These are phyloP conservation scores for Cajanus cajan DNA, from an alignment of 306 rosid genomes.

Conservation along the genomic window DNA sequence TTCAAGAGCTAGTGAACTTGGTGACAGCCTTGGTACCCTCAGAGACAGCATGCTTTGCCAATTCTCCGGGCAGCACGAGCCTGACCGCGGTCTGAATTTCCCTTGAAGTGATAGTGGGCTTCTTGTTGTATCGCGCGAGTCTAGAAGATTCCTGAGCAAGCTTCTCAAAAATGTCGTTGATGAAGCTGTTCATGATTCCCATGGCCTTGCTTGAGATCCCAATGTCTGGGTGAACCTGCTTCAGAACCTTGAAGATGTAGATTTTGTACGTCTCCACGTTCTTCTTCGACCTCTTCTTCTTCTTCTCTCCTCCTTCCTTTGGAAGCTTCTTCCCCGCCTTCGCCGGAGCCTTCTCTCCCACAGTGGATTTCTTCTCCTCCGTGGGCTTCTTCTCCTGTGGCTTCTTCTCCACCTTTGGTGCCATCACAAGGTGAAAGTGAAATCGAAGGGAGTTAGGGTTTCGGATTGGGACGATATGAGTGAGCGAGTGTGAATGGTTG, in stretches of 20 bases:
- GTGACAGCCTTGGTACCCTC: slow-evolving; percentile 78
- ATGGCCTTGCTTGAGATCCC: slow-evolving; percentile 78
- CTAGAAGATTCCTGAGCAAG: slow-evolving; percentile 69
- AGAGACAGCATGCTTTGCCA: slow-evolving; percentile 71
- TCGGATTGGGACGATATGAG: not conserved
- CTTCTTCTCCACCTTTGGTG: slow-evolving; percentile 71
- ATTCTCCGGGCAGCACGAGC: slow-evolving; percentile 65
- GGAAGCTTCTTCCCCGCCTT: slow-evolving; percentile 85
- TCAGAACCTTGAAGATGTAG: slow-evolving; percentile 73
- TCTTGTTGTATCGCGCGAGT: slow-evolving; percentile 71
- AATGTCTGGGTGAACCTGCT: slow-evolving; percentile 75
- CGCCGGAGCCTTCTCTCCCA: slow-evolving; percentile 66
- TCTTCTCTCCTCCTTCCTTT: slow-evolving; percentile 69
- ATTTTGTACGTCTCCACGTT: slow-evolving; percentile 72
- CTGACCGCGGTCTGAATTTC: slow-evolving; percentile 81
- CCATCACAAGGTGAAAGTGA: slow-evolving; percentile 30
- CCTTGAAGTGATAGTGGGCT: slow-evolving; percentile 70
- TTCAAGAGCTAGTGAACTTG: slow-evolving; percentile 56
- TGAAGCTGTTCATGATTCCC: slow-evolving; percentile 79
- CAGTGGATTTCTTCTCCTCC: slow-evolving; percentile 62
- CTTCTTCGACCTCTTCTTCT: slow-evolving; percentile 73
- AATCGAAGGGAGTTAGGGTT: not conserved
- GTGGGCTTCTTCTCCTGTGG: slow-evolving; percentile 66
- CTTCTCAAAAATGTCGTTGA: slow-evolving; percentile 76
- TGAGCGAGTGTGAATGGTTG: too few species aligned